These are phyloP conservation scores for Exophiala sp. DNA, from an alignment of 2,329 filamentous ascomycete genomes.

Conservation along the genomic window DNA sequence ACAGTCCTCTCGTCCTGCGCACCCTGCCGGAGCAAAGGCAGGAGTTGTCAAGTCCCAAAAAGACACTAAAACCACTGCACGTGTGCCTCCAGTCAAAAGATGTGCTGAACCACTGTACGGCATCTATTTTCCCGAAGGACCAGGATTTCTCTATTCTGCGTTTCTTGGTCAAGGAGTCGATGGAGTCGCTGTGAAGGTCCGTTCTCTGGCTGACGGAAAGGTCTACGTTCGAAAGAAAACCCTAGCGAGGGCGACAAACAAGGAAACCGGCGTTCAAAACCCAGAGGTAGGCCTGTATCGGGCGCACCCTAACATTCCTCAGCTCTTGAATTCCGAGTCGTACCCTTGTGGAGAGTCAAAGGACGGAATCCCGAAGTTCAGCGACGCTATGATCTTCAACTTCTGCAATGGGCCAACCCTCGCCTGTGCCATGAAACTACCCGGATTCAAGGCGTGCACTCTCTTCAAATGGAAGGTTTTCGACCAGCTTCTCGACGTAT, in stretches of 20 bases:
- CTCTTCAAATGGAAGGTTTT: constrained; percentile 8
- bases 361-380: not conserved
- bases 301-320: constrained; percentile 3
- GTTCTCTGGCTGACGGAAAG: constrained; percentile 10
- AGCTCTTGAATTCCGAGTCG: constrained; percentile 1
- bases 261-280: not conserved
- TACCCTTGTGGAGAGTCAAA: not conserved
- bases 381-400: constrained; percentile 5
- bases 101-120: not conserved
- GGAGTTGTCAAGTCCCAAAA: too few relatives aligned
- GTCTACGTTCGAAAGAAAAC: constrained; percentile 23
- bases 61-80: too few relatives aligned
- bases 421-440: not conserved
- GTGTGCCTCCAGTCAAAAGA: too few relatives aligned
- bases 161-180: constrained; percentile 2
- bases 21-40: too few relatives aligned
- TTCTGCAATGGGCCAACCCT: constrained; percentile 19
- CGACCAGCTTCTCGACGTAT: constrained; percentile 5
- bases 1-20: too few relatives aligned
- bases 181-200: constrained; percentile 5
- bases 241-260: not conserved
- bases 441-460: not conserved
- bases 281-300: constrained; percentile 11
- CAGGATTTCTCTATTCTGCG: constrained; percentile 4
- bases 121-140: constrained; percentile 13